Percentiles rank a stretch among this genome's conserved stretches.
phyloP scores from a whole-genome alignment of 306 rosid genomes.

The Acmispon strigosus region DNA sequence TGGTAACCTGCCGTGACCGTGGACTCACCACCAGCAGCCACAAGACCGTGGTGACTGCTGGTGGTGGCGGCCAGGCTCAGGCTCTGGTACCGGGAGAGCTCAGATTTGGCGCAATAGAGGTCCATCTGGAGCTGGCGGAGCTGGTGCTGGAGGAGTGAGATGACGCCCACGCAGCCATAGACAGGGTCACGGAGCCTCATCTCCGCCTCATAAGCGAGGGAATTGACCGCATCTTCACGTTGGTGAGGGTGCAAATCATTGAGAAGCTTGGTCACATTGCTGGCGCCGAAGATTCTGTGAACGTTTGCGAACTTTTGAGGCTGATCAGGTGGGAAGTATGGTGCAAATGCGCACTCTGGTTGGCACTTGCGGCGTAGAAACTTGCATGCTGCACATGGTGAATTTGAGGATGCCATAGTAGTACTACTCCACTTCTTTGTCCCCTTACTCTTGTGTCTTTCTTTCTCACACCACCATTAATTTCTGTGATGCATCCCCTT shows the following conservation, averaged over 20 bases:
- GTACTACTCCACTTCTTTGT: neutral
- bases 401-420: slow-evolving; percentile 33
- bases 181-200: slow-evolving; percentile 97
- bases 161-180: slow-evolving; percentile 89
- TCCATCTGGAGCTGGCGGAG: slow-evolving; percentile 96
- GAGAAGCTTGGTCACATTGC: slow-evolving; percentile 86
- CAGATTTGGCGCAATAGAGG: slow-evolving; percentile 85
- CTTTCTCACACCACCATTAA: slow-evolving; percentile 29
- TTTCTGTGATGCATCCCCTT: slow-evolving; percentile 30
- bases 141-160: slow-evolving; percentile 90
- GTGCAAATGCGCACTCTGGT: slow-evolving; percentile 92
- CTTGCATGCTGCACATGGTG: slow-evolving; percentile 97
- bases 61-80: slow-evolving; percentile 38
- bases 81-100: slow-evolving; percentile 71
- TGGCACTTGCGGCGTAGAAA: slow-evolving; percentile 91
- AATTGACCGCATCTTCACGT: slow-evolving; percentile 90
- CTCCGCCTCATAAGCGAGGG: slow-evolving; percentile 95
- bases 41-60: slow-evolving; percentile 39
- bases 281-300: slow-evolving; percentile 89
- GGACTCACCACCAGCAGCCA: slow-evolving; percentile 14
- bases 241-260: slow-evolving; percentile 92
- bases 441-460: neutral
- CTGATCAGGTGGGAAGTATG: slow-evolving; percentile 94
- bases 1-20: neutral
- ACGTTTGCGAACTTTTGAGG: slow-evolving; percentile 93